Conservation (phyloP, 495 filamentous ascomycete genomes). For the Aspergillus nanangensis region DNA sequence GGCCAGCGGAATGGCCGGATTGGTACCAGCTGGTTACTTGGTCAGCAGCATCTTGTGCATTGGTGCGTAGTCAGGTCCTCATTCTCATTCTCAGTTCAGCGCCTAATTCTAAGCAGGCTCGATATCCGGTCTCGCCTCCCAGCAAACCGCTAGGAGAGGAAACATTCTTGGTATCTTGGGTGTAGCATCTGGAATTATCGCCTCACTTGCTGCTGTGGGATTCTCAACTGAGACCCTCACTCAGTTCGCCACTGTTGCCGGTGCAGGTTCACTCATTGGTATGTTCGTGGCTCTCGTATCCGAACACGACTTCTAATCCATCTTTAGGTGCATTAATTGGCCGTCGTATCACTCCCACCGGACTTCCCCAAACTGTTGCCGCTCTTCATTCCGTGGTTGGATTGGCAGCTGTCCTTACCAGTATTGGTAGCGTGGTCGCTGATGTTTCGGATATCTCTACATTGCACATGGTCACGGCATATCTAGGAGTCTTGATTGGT, state of each 20-base stretch:
- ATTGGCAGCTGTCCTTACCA: slow-evolving; percentile 75
- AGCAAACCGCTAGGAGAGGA: slow-evolving; percentile 71
- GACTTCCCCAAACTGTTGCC: slow-evolving; percentile 77
- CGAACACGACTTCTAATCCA: neutral
- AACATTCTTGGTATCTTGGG: slow-evolving; percentile 79
- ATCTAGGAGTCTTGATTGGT: slow-evolving; percentile 74
- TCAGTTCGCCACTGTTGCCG: slow-evolving; percentile 69
- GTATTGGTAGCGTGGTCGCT: slow-evolving; percentile 74
- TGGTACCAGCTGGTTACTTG: slow-evolving; percentile 77
- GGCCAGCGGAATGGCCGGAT: slow-evolving; percentile 69
- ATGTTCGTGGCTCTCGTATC: neutral
- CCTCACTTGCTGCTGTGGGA: slow-evolving; percentile 72
- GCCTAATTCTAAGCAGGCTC: slow-evolving; percentile 33
- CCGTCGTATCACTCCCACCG: slow-evolving; percentile 76
- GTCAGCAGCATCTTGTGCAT: slow-evolving; percentile 77
- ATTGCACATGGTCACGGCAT: slow-evolving; percentile 73
- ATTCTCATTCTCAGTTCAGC: neutral
- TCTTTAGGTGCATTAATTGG: slow-evolving; percentile 59
- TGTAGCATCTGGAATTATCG: slow-evolving; percentile 70
- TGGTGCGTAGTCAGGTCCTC: slow-evolving; percentile 24
- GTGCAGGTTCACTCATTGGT: slow-evolving; percentile 56
- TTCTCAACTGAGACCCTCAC: slow-evolving; percentile 67
- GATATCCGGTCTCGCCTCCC: slow-evolving; percentile 67
- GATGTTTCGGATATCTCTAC: slow-evolving; percentile 60
- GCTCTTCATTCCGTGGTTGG: slow-evolving; percentile 80